Evolutionary conservation across 768 basidiomycete species (phyloP), one percentile per base, ranked within the genome.

Genomic region (Dioszegia crocea): DNA sequence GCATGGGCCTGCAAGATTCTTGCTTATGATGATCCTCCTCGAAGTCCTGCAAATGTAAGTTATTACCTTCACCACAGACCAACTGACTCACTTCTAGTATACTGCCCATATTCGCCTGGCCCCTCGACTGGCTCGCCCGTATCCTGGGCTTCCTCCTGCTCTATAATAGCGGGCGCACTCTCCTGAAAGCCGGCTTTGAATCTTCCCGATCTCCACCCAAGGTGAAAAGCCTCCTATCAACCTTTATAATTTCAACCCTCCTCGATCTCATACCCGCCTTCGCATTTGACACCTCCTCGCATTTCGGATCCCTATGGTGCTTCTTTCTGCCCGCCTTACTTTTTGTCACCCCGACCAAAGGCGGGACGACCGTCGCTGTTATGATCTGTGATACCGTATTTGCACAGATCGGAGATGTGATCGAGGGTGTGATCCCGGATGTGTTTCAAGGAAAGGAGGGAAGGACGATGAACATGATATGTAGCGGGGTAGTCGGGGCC

Each of bases 281-380:
- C 59, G 36, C 67, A 14, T 68, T 70, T 45, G 63, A 70, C 33
- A 62, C 66, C 36, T 45, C 60, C 5, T 63, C 62, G 38, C 67
- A 73, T 57, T 66, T 73, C 38, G 71, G 71, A 19, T 66, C 71
- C 5, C 39, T 73, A 38, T 73, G 71, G 71, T 47, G 43, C 8
- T 73, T 73, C 57, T 60, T 67, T 56, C 36, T 73, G 10, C 71
- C 71, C 9, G 63, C 67, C 17, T 24, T 66, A 16, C 36, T 73
- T 29, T 67, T 73, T 33, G 60, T 64, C n/a, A 66, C 63, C 3
- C 66, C 41, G 16, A 59, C 49, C 6, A 60, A 62, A 24, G 50
- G 65, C 5, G 66, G 67, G 4, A 53, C 63, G 38, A 70, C 71
- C 0, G 29, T 73, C 19, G 71, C 66, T 4, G 39, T 47, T 3